phyloP scores from a whole-genome alignment of 2,329 filamentous ascomycete genomes.

The Stemphylium beticola region DNA sequence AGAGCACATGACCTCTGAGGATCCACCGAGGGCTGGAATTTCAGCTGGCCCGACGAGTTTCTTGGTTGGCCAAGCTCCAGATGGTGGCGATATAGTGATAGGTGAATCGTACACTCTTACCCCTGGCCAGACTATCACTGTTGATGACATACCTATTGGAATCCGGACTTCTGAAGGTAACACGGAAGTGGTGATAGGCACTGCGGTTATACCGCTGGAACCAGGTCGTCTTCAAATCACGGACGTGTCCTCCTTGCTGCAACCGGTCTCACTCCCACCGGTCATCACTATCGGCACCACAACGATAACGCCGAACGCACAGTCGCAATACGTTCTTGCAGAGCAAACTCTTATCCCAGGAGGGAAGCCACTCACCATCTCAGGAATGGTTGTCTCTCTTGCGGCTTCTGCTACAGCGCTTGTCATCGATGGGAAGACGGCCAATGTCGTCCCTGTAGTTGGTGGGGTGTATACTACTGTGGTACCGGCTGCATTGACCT shows the following conservation, averaged over 20 bases:
- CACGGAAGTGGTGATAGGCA: constrained; percentile 32
- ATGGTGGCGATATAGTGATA: constrained; percentile 22
- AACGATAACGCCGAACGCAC: constrained; percentile 31
- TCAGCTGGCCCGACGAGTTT: constrained; percentile 24
- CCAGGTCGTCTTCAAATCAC: constrained; percentile 21
- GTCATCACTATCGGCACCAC: constrained; percentile 30
- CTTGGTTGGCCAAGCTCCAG: constrained; percentile 20
- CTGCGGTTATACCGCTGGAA: constrained; percentile 20
- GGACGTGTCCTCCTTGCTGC: constrained; percentile 16
- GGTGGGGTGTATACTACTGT: constrained; percentile 31
- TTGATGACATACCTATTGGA: constrained; percentile 33
- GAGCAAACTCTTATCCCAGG: constrained; percentile 44
- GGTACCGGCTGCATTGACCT: constrained; percentile 40
- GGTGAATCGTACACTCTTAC: constrained; percentile 28
- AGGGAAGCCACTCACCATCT: constrained; percentile 43
- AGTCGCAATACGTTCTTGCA: constrained; percentile 35
- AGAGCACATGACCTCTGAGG: constrained; percentile 3
- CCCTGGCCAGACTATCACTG: constrained; percentile 27
- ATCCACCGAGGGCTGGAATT: constrained; percentile 17
- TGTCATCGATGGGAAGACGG: constrained; percentile 42
- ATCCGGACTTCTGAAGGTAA: constrained; percentile 31
- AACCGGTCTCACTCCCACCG: constrained; percentile 15
- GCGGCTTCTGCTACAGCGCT: constrained; percentile 47
- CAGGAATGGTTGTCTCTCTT: constrained; percentile 43
- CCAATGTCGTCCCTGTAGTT: constrained; percentile 24